Percentiles rank a stretch among this genome's conserved stretches.
Conservation (phyloP, 2,329 filamentous ascomycete species). For the Ophiostoma australiae region DNA sequence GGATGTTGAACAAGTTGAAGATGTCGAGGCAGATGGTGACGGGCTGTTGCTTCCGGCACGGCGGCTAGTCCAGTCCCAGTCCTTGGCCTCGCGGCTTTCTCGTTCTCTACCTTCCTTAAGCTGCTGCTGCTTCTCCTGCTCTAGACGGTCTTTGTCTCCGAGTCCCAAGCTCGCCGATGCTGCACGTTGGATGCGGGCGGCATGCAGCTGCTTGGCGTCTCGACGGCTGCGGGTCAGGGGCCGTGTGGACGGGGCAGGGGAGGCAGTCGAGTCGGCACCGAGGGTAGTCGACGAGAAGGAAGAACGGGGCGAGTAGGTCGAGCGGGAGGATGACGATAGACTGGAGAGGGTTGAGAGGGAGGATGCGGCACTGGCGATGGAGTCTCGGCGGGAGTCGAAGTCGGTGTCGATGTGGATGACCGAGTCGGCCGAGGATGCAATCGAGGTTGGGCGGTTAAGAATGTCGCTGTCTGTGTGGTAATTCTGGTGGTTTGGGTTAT, state of each 20-base stretch:
- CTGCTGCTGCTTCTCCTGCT: constrained; percentile 8
- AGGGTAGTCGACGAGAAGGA: constrained; percentile 5
- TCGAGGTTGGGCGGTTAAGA: not conserved
- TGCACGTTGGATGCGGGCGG: constrained; percentile 45
- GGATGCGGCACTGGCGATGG: constrained; percentile 32
- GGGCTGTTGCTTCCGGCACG: constrained; percentile 21
- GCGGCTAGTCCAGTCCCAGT: constrained; percentile 26
- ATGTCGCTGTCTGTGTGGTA: not conserved
- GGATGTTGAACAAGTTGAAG: not conserved
- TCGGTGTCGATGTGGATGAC: constrained; percentile 28
- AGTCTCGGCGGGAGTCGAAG: constrained; percentile 33
- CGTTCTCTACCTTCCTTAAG: constrained; percentile 7
- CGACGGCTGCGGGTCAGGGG: constrained; percentile 38
- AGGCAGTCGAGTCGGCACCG: not conserved
- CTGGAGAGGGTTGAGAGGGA: constrained; percentile 27
- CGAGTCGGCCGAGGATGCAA: constrained; percentile 16
- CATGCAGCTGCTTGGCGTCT: constrained; percentile 48
- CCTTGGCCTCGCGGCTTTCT: constrained; percentile 14
- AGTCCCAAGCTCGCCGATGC: constrained; percentile 37
- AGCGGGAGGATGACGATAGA: constrained; percentile 10
- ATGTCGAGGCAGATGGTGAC: constrained; percentile 14
- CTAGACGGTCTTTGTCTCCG: constrained; percentile 23
- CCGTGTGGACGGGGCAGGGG: constrained; percentile 20
- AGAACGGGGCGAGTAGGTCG: not conserved
- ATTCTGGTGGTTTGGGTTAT: not conserved